These are phyloP conservation scores for Exophiala sideris DNA, from an alignment of 2,329 filamentous ascomycete species.

Conservation along the genomic window DNA sequence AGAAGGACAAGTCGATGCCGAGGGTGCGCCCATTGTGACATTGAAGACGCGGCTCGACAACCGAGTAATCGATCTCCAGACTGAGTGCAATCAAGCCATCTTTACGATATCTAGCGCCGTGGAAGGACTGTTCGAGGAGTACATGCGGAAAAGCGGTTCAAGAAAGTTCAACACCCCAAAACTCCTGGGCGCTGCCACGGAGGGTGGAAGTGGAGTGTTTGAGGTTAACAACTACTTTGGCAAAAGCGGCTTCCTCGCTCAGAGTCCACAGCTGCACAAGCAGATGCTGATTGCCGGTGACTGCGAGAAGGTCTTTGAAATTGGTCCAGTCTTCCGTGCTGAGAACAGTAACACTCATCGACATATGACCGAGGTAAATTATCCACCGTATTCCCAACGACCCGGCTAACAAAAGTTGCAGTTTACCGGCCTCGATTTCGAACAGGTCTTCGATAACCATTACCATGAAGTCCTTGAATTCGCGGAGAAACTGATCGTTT, in stretches of 20 bases:
- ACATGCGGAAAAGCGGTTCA: slow-evolving; percentile 71
- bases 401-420: slow-evolving; percentile 30
- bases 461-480: slow-evolving; percentile 52
- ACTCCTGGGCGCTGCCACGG: slow-evolving; percentile 82
- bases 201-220: slow-evolving; percentile 92
- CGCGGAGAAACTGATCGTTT: slow-evolving; percentile 48
- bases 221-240: slow-evolving; percentile 79
- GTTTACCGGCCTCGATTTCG: slow-evolving; percentile 53
- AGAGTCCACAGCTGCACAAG: slow-evolving; percentile 65
- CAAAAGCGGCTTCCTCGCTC: slow-evolving; percentile 67
- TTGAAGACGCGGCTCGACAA: slow-evolving; percentile 87
- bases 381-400: background rate
- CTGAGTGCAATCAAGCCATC: slow-evolving; percentile 85
- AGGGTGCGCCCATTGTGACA: slow-evolving; percentile 65
- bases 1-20: slow-evolving; percentile 48
- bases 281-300: slow-evolving; percentile 65
- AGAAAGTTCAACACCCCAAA: slow-evolving; percentile 85
- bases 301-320: slow-evolving; percentile 62
- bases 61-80: slow-evolving; percentile 86
- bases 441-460: slow-evolving; percentile 49
- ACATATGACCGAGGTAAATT: slow-evolving; percentile 59
- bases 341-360: slow-evolving; percentile 67
- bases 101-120: slow-evolving; percentile 68
- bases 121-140: slow-evolving; percentile 70
- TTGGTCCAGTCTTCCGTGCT: slow-evolving; percentile 64